Evolutionary conservation across 768 basidiomycete species (phyloP).

Genomic region (Auricularia heimuer): DNA sequence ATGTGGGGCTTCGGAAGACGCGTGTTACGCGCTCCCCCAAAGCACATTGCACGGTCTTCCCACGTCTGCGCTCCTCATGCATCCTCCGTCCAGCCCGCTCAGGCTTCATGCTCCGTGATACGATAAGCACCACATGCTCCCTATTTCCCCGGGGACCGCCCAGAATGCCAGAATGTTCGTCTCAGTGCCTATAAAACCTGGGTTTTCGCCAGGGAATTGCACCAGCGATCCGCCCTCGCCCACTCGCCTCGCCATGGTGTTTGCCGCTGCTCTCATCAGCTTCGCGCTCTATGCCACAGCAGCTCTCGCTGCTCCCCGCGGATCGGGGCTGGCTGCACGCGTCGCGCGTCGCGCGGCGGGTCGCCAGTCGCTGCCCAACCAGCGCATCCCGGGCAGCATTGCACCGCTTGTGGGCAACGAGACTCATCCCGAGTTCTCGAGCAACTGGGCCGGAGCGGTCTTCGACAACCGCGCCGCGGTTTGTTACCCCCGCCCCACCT

Average conservation of each 20-base stretch:
- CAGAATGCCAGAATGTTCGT: neutral
- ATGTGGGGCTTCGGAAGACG: too few relatives aligned
- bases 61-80: neutral
- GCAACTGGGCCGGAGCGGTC: constrained; percentile 29
- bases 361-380: constrained; percentile 7
- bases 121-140: neutral
- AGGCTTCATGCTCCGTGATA: neutral
- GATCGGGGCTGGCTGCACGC: constrained; percentile 13
- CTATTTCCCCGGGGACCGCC: neutral
- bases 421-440: constrained; percentile 21
- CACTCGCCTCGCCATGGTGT: constrained; percentile 9
- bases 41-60: neutral
- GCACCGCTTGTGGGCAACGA: constrained; percentile 7
- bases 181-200: neutral
- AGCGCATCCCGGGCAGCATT: neutral
- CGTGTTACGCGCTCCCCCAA: neutral
- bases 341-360: constrained; percentile 15
- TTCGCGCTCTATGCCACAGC: constrained; percentile 16
- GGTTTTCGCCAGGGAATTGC: neutral
- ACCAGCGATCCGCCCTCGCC: neutral
- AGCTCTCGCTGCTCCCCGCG: constrained; percentile 15
- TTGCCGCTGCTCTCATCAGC: constrained; percentile 14
- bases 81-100: neutral
- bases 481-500: constrained; percentile 6
- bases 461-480: constrained; percentile 13